Conservation (phyloP, 768 basidiomycete genomes). For the Calocera cornea region DNA sequence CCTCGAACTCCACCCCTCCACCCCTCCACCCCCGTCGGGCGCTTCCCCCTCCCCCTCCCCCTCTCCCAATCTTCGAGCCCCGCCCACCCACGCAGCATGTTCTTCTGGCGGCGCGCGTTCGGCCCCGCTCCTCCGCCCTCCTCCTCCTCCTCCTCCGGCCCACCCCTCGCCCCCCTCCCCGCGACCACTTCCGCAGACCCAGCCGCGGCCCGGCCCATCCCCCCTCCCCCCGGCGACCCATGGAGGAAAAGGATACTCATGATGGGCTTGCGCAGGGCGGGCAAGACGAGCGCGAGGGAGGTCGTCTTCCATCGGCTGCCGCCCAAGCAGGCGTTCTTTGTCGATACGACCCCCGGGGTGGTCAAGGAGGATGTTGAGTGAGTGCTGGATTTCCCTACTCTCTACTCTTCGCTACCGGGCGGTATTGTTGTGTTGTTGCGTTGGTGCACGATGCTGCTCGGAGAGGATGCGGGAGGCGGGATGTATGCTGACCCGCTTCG, state of each 20-base stretch:
- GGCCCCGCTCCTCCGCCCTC: neutral
- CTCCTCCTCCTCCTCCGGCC: neutral
- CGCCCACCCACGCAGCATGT: neutral
- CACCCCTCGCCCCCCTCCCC: neutral
- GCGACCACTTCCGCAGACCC: neutral
- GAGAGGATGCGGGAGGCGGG: too few species aligned
- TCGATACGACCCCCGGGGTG: conserved; percentile 73
- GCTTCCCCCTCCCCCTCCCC: neutral
- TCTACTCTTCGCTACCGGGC: conserved; percentile 4
- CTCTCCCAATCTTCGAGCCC: neutral
- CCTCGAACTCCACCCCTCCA: too few species aligned
- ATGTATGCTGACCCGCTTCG: too few species aligned
- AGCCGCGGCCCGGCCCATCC: neutral
- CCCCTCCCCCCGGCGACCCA: neutral
- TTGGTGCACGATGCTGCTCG: too few species aligned
- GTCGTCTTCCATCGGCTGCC: conserved; percentile 79
- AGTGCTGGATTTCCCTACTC: conserved; percentile 22
- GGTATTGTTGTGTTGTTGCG: conserved; percentile 5
- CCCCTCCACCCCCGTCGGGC: too few species aligned
- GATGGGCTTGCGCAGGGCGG: conserved; percentile 21
- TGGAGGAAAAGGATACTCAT: neutral
- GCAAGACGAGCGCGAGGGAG: conserved; percentile 83
- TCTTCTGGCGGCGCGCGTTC: neutral
- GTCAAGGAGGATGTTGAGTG: conserved; percentile 70
- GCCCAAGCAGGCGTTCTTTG: conserved; percentile 75